These are phyloP conservation scores for Ganoderma multipileum DNA, from an alignment of 1,284 basidiomycete genomes.

Conservation along the genomic window DNA sequence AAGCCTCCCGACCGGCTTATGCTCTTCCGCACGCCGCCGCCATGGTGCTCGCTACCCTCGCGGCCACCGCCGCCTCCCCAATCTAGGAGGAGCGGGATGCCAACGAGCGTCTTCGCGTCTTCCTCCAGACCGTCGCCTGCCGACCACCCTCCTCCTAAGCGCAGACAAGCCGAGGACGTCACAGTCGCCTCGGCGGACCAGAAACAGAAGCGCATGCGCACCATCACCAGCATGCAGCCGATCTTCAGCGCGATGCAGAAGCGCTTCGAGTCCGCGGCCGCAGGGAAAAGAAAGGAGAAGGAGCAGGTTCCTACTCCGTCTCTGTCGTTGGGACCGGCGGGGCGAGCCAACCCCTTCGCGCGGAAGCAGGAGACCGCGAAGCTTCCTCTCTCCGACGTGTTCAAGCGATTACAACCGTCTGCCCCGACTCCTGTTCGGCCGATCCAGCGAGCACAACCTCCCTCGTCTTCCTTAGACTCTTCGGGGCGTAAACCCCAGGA, in stretches of 20 bases:
- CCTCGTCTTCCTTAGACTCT: not conserved
- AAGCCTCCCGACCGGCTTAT: conserved; percentile 41
- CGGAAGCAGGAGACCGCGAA: conserved; percentile 12
- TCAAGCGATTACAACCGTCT: not conserved
- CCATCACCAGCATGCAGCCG: conserved; percentile 24
- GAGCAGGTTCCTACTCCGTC: not conserved
- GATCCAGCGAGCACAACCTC: not conserved
- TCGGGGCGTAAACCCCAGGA: not conserved
- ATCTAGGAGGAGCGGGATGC: conserved; percentile 7
- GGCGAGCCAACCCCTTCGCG: conserved; percentile 25
- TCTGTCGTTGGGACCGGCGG: not conserved
- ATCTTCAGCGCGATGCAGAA: conserved; percentile 26
- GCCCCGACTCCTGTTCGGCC: not conserved
- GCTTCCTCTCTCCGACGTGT: not conserved
- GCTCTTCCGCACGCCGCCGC: conserved; percentile 52
- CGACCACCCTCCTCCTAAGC: conserved; percentile 5
- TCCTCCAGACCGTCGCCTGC: not conserved
- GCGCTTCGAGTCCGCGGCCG: conserved; percentile 7
- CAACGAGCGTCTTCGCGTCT: conserved; percentile 12
- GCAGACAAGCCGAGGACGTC: conserved; percentile 10
- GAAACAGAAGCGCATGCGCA: conserved; percentile 22
- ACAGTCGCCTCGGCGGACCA: conserved; percentile 11
- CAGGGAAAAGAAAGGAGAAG: not conserved
- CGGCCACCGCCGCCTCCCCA: conserved; percentile 4
- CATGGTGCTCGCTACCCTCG: conserved; percentile 42